Percentiles rank a stretch among this genome's conserved stretches.
These are phyloP conservation scores for Primulina eburnea DNA, from an alignment of 257 asterid species.

Conservation along the genomic window DNA sequence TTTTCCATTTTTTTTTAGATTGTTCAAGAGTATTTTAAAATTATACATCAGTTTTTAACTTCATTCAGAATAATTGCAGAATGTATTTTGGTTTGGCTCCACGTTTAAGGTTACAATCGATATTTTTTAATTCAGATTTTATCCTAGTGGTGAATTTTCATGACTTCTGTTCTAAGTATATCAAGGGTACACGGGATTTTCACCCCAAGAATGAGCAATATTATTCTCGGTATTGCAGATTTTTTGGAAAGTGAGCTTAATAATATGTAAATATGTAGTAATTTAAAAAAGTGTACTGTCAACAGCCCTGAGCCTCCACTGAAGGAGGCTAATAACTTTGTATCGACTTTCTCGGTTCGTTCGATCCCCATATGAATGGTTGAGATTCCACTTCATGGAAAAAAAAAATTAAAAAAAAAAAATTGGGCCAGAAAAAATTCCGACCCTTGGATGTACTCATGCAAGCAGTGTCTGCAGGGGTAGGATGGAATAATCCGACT, in stretches of 20 bases:
- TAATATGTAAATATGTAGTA: conserved; percentile 12
- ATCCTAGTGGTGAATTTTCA: neutral
- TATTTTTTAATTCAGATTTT: neutral
- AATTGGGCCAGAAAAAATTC: too few relatives aligned
- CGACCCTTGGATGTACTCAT: too few relatives aligned
- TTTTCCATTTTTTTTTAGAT: neutral
- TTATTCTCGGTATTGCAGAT: neutral
- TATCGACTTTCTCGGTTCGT: conserved; percentile 11
- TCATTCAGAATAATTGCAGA: neutral
- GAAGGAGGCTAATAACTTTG: neutral
- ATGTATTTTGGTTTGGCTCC: neutral
- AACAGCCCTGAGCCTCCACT: conserved; percentile 14
- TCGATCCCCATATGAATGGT: too few relatives aligned
- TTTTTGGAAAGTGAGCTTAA: neutral
- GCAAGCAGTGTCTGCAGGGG: too few relatives aligned
- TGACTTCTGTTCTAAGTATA: neutral
- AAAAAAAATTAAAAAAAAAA: too few relatives aligned
- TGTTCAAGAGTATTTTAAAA: neutral
- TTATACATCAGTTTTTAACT: neutral
- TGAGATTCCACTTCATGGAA: too few relatives aligned
- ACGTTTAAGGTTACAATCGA: too few relatives aligned
- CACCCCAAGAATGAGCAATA: neutral
- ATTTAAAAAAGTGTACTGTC: conserved; percentile 14
- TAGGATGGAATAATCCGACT: too few relatives aligned
- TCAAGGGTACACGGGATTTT: neutral